Evolutionary conservation across 305 asterid species (phyloP), one percentile per base, ranked within the genome.

Genomic region (Andrographis paniculata): DNA sequence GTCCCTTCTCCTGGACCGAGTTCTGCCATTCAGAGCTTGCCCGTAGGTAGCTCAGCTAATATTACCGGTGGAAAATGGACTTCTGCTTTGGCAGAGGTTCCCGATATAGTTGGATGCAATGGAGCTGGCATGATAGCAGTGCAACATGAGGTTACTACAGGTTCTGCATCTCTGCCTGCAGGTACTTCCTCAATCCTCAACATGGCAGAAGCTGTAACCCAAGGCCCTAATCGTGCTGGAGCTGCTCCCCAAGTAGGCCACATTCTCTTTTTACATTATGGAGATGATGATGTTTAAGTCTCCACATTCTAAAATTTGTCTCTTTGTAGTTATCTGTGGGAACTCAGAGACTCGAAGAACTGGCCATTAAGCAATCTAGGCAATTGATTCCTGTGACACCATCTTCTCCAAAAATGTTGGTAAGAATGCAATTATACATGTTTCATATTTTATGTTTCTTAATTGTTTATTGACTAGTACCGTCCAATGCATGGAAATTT

Each of bases 191-290:
- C 60, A 48, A 76, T 73, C 52, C 75, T 76, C 51, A 82, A 71
- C 64, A 82, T 82, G 93, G 85, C 88, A 40, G 79, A 76, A 68
- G 65, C 88, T 50, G 70, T 82, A 11, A 74, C 77, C 28, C 80
- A 68, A 56, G 73, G 80, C 47, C 64, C 72, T 27, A 58, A 51
- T 46, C 78, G 70, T 52, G 60, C 66, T 60, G 80, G 66, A 53
- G 50, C 71, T 52, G 38, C 71, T 51, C 66, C 78, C n/a, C 81
- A 73, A 84, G 93, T 81, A 50, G 59, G 48, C 40, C 45, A 15
- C n/a, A 8, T 45, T 22, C 37, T 44, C 14, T 43, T 53, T 52
- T 8, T 23, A 6, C 12, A 48, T 30, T 14, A 19, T 13, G 18
- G 20, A 14, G 9, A 20, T 47, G 35, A 31, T 45, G n/a, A 31